These are phyloP conservation scores for Draba incana DNA, from an alignment of 345 rosid species.

Conservation along the genomic window DNA sequence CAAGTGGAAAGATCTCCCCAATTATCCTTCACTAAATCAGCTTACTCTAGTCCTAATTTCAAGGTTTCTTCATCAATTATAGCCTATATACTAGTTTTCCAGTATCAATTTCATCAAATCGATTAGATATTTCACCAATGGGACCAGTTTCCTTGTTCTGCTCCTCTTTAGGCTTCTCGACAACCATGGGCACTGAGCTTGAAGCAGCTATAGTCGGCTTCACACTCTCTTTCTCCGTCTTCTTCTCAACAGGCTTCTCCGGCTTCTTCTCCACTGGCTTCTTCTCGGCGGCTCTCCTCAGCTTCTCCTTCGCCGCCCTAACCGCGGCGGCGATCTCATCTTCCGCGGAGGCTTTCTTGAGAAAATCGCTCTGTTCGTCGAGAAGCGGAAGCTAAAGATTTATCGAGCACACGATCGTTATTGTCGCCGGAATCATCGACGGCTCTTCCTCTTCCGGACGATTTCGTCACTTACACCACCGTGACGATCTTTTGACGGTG, in stretches of 20 bases:
- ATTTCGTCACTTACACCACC: no score
- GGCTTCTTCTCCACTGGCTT: conserved; percentile 29
- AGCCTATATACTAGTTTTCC: neutral
- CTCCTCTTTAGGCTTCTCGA: conserved; percentile 49
- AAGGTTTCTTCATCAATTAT: neutral
- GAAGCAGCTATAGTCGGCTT: conserved; percentile 37
- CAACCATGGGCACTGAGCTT: conserved; percentile 32
- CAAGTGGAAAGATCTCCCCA: neutral
- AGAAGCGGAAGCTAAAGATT: no score
- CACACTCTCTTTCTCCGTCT: conserved; percentile 29
- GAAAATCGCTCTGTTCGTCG: conserved; percentile 68
- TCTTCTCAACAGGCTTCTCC: conserved; percentile 40
- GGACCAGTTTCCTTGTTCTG: conserved; percentile 43
- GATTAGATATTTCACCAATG: conserved; percentile 38
- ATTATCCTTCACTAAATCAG: neutral
- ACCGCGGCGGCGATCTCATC: conserved; percentile 61
- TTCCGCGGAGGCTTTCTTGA: conserved; percentile 61
- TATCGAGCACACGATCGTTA: no score
- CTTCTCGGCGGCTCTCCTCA: conserved; percentile 45
- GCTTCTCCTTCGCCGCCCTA: conserved; percentile 58
- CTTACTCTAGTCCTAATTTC: neutral
- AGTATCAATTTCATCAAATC: neutral
- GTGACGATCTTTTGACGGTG: no score
- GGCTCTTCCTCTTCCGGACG: no score
- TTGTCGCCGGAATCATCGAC: no score